These are phyloP conservation scores for Neonectria ditissima DNA, from an alignment of 2,329 filamentous ascomycete genomes.

Conservation along the genomic window DNA sequence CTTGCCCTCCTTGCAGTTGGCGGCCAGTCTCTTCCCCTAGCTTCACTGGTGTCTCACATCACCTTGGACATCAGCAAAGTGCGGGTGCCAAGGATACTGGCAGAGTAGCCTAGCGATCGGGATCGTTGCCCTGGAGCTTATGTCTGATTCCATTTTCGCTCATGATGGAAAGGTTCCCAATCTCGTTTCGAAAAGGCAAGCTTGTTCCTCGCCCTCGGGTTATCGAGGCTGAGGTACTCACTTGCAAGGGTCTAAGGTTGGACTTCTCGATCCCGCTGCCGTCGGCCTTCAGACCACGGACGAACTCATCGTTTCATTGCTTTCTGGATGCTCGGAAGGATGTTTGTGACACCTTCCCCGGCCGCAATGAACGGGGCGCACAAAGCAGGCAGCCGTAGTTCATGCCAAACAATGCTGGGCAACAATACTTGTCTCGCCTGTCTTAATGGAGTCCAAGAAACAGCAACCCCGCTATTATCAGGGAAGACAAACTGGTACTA, in stretches of 20 bases:
- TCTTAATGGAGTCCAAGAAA: not conserved
- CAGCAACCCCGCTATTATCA: conserved; percentile 5
- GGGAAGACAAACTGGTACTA: conserved; percentile 5
- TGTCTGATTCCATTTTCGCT: not conserved
- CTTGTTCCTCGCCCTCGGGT: not conserved
- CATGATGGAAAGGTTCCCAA: no score
- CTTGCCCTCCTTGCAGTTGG: not conserved
- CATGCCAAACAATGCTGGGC: conserved; percentile 31
- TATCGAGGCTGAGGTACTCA: not conserved
- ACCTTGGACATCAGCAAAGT: not conserved
- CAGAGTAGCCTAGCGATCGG: not conserved
- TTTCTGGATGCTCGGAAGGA: conserved; percentile 26
- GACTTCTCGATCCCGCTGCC: not conserved
- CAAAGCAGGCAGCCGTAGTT: conserved; percentile 36
- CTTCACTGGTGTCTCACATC: not conserved
- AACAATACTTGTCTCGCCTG: conserved; percentile 26
- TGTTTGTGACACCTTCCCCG: conserved; percentile 30
- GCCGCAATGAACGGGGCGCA: conserved; percentile 35
- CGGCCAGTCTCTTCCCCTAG: not conserved
- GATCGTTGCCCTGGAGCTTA: not conserved
- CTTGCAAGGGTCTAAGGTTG: not conserved
- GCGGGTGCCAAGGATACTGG: not conserved
- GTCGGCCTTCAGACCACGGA: not conserved
- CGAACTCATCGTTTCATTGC: conserved; percentile 14
- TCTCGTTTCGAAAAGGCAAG: not conserved